These are phyloP conservation scores for Neofusicoccum umdonicola DNA, from an alignment of 2,329 filamentous ascomycete genomes.

Conservation along the genomic window DNA sequence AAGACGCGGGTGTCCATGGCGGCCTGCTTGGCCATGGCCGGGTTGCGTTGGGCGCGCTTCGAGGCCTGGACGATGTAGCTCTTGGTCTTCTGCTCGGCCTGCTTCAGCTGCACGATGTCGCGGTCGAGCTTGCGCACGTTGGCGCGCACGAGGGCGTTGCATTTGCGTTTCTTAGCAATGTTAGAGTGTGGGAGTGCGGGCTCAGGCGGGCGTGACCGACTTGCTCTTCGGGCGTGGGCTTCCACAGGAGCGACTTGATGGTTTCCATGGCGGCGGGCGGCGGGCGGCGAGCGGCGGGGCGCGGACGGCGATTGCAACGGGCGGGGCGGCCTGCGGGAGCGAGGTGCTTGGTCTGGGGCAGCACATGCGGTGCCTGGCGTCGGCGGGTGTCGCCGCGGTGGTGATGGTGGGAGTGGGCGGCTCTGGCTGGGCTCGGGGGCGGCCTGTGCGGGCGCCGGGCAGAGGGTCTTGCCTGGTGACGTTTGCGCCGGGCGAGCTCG, in stretches of 20 bases:
- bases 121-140: conserved; percentile 95
- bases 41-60: conserved; percentile 75
- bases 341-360: not conserved
- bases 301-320: not conserved
- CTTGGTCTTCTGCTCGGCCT: conserved; percentile 71
- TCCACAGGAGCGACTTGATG: conserved; percentile 80
- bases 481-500: not conserved
- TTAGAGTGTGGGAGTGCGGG: not conserved
- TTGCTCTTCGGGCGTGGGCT: conserved; percentile 90
- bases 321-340: not conserved
- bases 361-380: not conserved
- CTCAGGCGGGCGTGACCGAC: conserved; percentile 49
- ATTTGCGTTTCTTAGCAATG: conserved; percentile 79
- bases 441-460: not conserved
- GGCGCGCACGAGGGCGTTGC: conserved; percentile 81
- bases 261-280: conserved; percentile 69
- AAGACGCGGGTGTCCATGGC: conserved; percentile 81
- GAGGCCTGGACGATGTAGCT: conserved; percentile 80
- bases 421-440: not conserved
- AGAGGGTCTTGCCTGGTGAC: conserved; percentile 6
- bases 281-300: not conserved
- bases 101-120: conserved; percentile 76
- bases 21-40: conserved; percentile 74
- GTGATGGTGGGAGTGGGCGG: not conserved
- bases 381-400: not conserved